Evolutionary conservation across 2,329 filamentous ascomycete species (phyloP).

Genomic region (Cladophialophora immunda): DNA sequence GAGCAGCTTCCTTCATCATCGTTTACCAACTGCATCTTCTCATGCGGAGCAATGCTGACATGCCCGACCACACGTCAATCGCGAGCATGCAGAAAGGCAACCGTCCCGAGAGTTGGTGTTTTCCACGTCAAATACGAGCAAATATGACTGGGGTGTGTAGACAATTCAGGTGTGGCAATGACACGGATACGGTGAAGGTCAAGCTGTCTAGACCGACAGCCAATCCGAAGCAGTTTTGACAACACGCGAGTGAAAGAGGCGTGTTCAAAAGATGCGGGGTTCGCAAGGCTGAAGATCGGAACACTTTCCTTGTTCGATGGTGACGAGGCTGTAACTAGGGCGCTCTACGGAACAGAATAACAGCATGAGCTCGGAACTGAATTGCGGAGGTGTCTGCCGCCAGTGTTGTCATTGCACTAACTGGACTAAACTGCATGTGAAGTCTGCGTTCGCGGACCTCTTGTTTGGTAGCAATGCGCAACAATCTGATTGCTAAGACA

Average conservation of each 20-base stretch:
- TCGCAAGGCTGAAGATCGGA: slow-evolving; percentile 15
- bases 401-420: too few relatives aligned
- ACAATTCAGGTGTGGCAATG: background rate
- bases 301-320: background rate
- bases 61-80: background rate
- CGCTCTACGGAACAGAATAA: too few relatives aligned
- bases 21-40: slow-evolving; percentile 26
- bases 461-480: background rate
- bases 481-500: background rate
- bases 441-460: background rate
- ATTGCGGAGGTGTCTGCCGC: too few relatives aligned
- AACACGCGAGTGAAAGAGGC: background rate
- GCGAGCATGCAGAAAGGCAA: background rate
- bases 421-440: background rate
- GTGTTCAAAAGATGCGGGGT: slow-evolving; percentile 6
- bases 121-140: background rate
- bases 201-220: background rate
- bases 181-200: background rate
- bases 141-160: background rate
- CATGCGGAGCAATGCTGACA: background rate
- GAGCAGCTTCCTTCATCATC: slow-evolving; percentile 3
- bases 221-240: background rate
- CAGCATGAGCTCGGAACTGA: too few relatives aligned
- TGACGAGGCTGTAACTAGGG: background rate
- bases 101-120: background rate